Evolutionary conservation across 345 rosid species (phyloP).

Genomic region (Pistacia atlantica): DNA sequence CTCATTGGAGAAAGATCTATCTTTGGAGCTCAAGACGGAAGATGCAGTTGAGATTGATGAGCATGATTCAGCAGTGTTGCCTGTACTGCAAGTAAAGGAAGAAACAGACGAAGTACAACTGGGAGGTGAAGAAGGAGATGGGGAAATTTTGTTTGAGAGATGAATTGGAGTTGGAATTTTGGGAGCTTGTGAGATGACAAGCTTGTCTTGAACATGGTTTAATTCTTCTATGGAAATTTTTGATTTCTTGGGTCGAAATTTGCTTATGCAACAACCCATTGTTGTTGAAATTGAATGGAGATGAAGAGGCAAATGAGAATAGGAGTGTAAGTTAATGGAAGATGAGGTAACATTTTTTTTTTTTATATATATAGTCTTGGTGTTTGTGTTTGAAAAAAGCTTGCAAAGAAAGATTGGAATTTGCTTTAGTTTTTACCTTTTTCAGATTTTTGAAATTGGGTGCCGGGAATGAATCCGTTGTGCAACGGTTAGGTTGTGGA

Average conservation of each 20-base stretch:
- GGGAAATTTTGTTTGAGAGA: constrained; percentile 38
- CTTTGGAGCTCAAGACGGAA: constrained; percentile 50
- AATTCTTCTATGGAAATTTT: constrained; percentile 35
- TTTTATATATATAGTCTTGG: constrained; percentile 11
- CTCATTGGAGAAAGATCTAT: constrained; percentile 79
- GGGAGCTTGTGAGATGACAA: constrained; percentile 46
- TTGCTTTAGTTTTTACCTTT: constrained; percentile 20
- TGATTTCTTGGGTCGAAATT: constrained; percentile 50
- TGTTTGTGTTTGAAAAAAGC: constrained; percentile 18
- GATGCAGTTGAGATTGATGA: constrained; percentile 50
- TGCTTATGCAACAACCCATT: constrained; percentile 92
- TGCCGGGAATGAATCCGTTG: constrained; percentile 52
- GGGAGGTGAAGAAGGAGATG: constrained; percentile 51
- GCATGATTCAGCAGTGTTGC: constrained; percentile 34
- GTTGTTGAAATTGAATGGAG: constrained; percentile 14
- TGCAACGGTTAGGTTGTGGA: constrained; percentile 39
- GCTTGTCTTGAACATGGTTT: constrained; percentile 61
- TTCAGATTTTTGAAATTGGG: constrained; percentile 48
- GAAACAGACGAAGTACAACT: constrained; percentile 28
- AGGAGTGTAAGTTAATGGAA: not conserved
- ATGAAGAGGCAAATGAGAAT: not conserved
- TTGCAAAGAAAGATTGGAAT: not conserved
- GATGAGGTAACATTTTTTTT: not conserved
- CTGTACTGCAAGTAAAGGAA: constrained; percentile 38
- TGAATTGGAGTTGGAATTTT: constrained; percentile 24